A percentile compares a stretch with the other conserved stretches of the same genome.
Evolutionary conservation across 805 yeast species (phyloP).

Genomic region (Nakazawaea ernobii): DNA sequence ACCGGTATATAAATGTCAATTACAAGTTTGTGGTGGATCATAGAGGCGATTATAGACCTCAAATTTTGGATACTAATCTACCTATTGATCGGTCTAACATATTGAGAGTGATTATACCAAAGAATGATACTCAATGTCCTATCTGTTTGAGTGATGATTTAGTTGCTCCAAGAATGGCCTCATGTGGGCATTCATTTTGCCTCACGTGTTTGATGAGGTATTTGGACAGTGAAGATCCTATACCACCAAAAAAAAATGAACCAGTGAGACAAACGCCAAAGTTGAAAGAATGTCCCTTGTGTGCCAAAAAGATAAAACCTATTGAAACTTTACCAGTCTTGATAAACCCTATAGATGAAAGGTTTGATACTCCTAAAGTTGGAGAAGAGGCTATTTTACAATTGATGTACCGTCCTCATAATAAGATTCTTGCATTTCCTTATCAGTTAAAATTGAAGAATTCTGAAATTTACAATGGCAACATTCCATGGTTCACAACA

Average conservation of each 20-base stretch:
- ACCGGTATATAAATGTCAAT: conserved; percentile 73
- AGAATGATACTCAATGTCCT: conserved; percentile 71
- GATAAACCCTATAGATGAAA: conserved; percentile 41
- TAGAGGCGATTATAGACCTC: conserved; percentile 47
- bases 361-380: conserved; percentile 51
- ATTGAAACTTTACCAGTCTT: conserved; percentile 64
- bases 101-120: conserved; percentile 68
- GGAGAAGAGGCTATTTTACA: conserved; percentile 52
- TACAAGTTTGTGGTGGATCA: conserved; percentile 79
- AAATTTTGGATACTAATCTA: conserved; percentile 68
- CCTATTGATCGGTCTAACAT: conserved; percentile 58
- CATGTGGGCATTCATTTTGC: conserved; percentile 93
- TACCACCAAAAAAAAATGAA: conserved; percentile 12
- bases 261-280: conserved; percentile 32
- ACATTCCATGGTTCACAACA: conserved; percentile 49
- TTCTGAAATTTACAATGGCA: conserved; percentile 23
- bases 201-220: conserved; percentile 72
- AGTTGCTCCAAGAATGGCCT: conserved; percentile 90
- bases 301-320: conserved; percentile 51
- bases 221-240: conserved; percentile 42
- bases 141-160: conserved; percentile 83
- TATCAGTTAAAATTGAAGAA: conserved; percentile 20
- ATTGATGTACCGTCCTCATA: conserved; percentile 50
- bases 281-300: conserved; percentile 75
- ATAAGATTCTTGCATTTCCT: conserved; percentile 26